phyloP scores from a whole-genome alignment of 2,329 filamentous ascomycete species.

The Seiridium cupressi region DNA sequence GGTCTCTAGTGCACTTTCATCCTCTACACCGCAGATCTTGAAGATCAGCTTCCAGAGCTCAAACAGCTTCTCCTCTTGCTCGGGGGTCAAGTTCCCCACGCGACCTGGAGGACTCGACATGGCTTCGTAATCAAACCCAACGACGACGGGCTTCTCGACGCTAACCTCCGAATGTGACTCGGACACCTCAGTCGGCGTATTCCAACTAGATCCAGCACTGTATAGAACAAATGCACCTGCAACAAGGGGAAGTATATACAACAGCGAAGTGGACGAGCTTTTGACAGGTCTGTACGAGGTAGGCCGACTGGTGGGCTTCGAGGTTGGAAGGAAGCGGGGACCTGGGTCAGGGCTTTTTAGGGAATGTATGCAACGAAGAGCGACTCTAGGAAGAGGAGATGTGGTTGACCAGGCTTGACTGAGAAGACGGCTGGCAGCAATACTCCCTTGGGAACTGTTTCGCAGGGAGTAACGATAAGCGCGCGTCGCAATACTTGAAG shows the following conservation, averaged over 20 bases:
- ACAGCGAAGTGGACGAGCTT: constrained; percentile 1
- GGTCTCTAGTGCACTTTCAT: constrained; percentile 30
- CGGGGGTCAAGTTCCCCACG: constrained; percentile 81
- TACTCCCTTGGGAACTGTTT: not conserved
- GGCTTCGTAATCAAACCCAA: constrained; percentile 13
- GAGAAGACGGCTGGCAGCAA: not conserved
- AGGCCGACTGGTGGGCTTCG: not conserved
- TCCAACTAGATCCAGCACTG: not conserved
- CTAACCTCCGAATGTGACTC: constrained; percentile 3
- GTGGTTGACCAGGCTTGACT: not conserved
- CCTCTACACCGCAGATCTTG: constrained; percentile 67
- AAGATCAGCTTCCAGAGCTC: constrained; percentile 81
- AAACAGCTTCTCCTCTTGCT: constrained; percentile 84
- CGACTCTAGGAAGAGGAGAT: not conserved
- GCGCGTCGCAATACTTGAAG: not conserved
- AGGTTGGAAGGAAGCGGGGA: not conserved
- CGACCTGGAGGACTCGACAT: constrained; percentile 61
- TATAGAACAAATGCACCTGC: constrained; percentile 7
- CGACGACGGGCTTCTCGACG: constrained; percentile 5
- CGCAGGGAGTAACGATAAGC: not conserved
- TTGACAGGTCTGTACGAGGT: not conserved
- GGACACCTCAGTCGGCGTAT: not conserved
- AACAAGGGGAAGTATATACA: constrained; percentile 9
- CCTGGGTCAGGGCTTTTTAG: too few relatives aligned
- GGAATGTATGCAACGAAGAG: not conserved